Evolutionary conservation across 306 rosid genomes (phyloP), one percentile per base, ranked within the genome.

Genomic region (Fragaria ananassa): DNA sequence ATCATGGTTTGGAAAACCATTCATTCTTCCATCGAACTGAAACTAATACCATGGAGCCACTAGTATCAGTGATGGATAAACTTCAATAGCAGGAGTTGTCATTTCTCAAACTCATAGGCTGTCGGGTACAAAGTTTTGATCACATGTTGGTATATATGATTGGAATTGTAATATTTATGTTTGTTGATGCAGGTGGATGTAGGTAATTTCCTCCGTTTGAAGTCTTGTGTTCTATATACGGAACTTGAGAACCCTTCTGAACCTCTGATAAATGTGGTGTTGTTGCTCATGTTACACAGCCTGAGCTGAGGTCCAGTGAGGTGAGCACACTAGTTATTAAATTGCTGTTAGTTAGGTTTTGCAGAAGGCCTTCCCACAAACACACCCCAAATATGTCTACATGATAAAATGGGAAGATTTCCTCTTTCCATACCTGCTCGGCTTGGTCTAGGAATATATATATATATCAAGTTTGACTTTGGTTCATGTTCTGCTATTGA

Each of bases 191-290:
- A 93, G 98, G 98, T 93, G 75, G 98, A 93, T 60, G 92, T 93
- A 78, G 98, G 98, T 71, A 87, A 89, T 75, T 93, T 85, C 80
- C 98, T 93, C 65, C 92, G 98, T 65, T 80, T 93, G 81, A 93
- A 90, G 80, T 87, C 96, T 14, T 90, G 94, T 81, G 91, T 93
- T 75, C 86, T 90, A 72, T 90, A 86, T 87, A 93, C 98, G 7
- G 90, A 93, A 79, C 91, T 80, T 73, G 89, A 86, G 62, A 83
- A 86, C 54, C 80, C 80, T 31, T 68, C 79, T 50, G 85, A 80
- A 62, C 93, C 94, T 53, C 84, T 91, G 68, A 87, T 93, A 79
- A 90, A 93, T 66, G 89, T 89, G 77, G 97, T 85, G 96, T 90
- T 74, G 74, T 86, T 76, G 97, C 96, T 63, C 97, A 93, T 47